Conservation (phyloP, 1,139 yeast genomes). For the Wickerhamomyces sp. region DNA sequence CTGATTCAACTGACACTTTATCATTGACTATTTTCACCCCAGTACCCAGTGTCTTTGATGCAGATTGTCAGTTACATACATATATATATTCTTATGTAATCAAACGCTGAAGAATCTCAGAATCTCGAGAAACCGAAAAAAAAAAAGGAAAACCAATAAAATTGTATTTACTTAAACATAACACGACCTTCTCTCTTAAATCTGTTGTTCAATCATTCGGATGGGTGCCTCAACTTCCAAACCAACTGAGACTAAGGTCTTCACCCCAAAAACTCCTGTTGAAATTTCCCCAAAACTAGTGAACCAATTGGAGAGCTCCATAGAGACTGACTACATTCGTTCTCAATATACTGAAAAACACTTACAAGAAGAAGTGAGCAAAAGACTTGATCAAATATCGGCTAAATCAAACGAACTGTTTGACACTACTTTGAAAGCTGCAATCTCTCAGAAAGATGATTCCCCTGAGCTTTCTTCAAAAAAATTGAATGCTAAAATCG, state of each 20-base stretch:
- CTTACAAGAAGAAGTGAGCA: constrained; percentile 71
- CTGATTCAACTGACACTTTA: too few relatives aligned
- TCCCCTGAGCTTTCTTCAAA: constrained; percentile 24
- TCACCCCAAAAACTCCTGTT: constrained; percentile 68
- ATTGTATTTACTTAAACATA: not conserved
- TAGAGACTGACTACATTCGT: constrained; percentile 80
- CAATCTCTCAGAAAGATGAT: constrained; percentile 34
- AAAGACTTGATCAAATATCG: constrained; percentile 60
- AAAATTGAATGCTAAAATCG: constrained; percentile 39
- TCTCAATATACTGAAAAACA: constrained; percentile 74
- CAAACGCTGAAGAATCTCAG: too few relatives aligned
- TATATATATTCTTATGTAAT: too few relatives aligned
- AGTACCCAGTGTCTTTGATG: too few relatives aligned
- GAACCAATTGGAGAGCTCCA: constrained; percentile 64
- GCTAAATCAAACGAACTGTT: constrained; percentile 53
- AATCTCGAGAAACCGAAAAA: constrained; percentile 1
- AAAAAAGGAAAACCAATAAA: not conserved
- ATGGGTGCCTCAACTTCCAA: constrained; percentile 59
- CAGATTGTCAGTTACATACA: too few relatives aligned
- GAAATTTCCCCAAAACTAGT: constrained; percentile 67
- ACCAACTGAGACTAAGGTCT: constrained; percentile 57
- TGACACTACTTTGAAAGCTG: constrained; percentile 44
- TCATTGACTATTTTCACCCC: too few relatives aligned
- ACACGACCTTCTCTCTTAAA: not conserved
- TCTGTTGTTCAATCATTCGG: not conserved